These are phyloP conservation scores for Yarrowia osloensis DNA, from an alignment of 805 yeast genomes.

Conservation along the genomic window DNA sequence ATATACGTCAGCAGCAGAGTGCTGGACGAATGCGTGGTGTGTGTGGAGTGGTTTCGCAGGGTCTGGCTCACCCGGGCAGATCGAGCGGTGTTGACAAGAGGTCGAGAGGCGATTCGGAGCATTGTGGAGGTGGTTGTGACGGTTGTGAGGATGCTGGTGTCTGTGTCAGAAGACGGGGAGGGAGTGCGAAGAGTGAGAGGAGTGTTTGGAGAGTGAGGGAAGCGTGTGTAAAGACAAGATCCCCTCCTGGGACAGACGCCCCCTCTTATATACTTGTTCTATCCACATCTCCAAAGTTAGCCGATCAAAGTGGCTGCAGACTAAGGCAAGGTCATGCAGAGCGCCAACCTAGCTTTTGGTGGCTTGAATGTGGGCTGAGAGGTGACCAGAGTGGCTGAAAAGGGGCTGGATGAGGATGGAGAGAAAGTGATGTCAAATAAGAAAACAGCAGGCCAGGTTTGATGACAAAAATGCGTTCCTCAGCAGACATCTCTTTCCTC, in stretches of 20 bases:
- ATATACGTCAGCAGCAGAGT: conserved; percentile 13
- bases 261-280: background rate
- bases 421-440: background rate
- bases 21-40: conserved; percentile 5
- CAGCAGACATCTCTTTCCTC: background rate
- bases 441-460: background rate
- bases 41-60: conserved; percentile 10
- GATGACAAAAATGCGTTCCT: background rate
- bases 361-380: conserved; percentile 24
- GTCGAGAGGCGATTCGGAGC: conserved; percentile 5
- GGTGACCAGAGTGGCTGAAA: background rate
- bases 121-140: background rate
- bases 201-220: too few species aligned
- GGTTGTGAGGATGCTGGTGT: background rate
- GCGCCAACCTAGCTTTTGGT: background rate
- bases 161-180: background rate
- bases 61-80: background rate
- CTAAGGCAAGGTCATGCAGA: conserved; percentile 15
- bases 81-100: background rate
- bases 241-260: background rate
- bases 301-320: conserved; percentile 22
- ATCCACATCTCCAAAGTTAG: conserved; percentile 15
- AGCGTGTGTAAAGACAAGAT: too few species aligned
- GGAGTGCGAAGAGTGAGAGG: background rate
- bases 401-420: background rate